phyloP scores from a whole-genome alignment of 2,329 filamentous ascomycete genomes.

The Cladosporium cucumerinum region DNA sequence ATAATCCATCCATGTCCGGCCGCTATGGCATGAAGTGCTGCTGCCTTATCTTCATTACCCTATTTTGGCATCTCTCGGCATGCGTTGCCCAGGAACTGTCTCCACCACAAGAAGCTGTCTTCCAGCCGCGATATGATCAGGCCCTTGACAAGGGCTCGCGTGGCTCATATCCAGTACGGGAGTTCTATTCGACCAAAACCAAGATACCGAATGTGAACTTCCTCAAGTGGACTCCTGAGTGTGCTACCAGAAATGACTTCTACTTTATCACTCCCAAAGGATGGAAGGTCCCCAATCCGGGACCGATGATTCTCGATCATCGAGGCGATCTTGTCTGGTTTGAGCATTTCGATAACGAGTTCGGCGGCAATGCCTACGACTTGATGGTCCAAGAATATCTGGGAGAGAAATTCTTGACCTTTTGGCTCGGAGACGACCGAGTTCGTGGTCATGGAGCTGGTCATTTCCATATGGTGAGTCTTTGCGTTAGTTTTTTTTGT shows the following conservation, averaged over 20 bases:
- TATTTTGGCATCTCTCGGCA: constrained; percentile 12
- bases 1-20: constrained; percentile 26
- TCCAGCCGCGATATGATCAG: constrained; percentile 11
- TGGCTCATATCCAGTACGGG: constrained; percentile 29
- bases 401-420: constrained; percentile 38
- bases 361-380: constrained; percentile 35
- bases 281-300: constrained; percentile 29
- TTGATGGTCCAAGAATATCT: constrained; percentile 36
- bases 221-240: constrained; percentile 27
- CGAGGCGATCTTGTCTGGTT: constrained; percentile 32
- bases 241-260: constrained; percentile 27
- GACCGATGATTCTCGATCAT: constrained; percentile 34
- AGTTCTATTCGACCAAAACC: constrained; percentile 26
- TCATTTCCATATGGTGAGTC: constrained; percentile 33
- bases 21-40: constrained; percentile 17
- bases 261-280: constrained; percentile 35
- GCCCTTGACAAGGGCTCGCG: constrained; percentile 28
- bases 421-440: constrained; percentile 39
- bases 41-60: constrained; percentile 16
- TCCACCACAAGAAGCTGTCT: background rate
- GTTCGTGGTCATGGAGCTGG: constrained; percentile 36
- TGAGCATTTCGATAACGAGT: constrained; percentile 32
- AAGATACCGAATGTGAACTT: constrained; percentile 30
- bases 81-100: constrained; percentile 9
- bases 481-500: too few species aligned